Base-by-base conservation (phyloP, 2,329 filamentous ascomycete genomes). In the Neopestalotiopsis rosae region DNA sequence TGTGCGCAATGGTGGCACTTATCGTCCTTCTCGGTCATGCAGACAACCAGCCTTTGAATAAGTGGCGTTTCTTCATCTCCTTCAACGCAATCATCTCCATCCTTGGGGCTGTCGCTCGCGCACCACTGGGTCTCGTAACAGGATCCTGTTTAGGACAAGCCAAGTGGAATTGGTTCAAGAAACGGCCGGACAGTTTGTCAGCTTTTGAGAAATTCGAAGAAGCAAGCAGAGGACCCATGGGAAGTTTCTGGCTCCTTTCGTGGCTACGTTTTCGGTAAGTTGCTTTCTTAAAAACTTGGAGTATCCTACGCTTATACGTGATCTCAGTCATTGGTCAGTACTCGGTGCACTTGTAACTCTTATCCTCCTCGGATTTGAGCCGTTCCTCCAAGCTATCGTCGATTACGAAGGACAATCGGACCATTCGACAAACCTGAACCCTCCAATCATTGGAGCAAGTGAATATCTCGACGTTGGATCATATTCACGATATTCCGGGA, bases 191-290 rank as follows among this genome's bases (percentile, higher is more conserved):
- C 17, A 30, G 28, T 12, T 17, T 30, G 2, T 12, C 13, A 14
- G 57, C 20, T 6, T 59, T 59, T 34, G 28, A 59, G 3, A 59
- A 59, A n/a, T 59, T 59, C 3, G 57, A 59, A 59, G 57, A 59
- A 0, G 57, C 30, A 14, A 59, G 57, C 3, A 14, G 30, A 59
- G 57, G 57, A 2, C 57, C 20, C n/a, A 5, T 59, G 24, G 57
- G 57, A n/a, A 59, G 24, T 14, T 59, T 59, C 3, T 3, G 2
- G 28, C 24, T 59, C 3, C 17, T 59, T 0, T 30, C 9, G 1
- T 59, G 57, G 57, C 57, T 59, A 0, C 7, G 4, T 12, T 5
- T 30, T 6, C 57, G 57, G 57, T 59, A 30, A 32, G 24, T 13
- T 24, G 24, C 24, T 24, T 24, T 24, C 3, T 24, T 2, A 24